Percentiles rank a stretch among this genome's conserved stretches.
Evolutionary conservation across 768 basidiomycete genomes (phyloP).

Genomic region (Hydnomerulius pinastri): DNA sequence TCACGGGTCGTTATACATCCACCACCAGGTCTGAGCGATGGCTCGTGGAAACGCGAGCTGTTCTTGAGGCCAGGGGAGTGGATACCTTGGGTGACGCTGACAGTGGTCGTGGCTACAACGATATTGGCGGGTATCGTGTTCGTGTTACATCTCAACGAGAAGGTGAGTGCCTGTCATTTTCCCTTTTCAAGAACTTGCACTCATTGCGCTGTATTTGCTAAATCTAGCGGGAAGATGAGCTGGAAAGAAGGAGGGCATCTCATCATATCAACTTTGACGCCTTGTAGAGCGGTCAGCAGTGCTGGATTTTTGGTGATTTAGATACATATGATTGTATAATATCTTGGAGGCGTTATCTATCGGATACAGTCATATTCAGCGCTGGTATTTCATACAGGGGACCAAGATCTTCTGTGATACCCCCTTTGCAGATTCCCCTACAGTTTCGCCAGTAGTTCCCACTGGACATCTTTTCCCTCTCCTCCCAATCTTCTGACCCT

Average conservation of each 20-base stretch:
- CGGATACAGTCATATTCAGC: not conserved
- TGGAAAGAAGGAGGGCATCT: slow-evolving; percentile 83
- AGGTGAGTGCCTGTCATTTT: slow-evolving; percentile 51
- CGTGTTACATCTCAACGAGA: slow-evolving; percentile 88
- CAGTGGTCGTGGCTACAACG: slow-evolving; percentile 71
- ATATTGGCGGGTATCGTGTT: slow-evolving; percentile 82
- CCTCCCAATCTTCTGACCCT: slow-evolving; percentile 53
- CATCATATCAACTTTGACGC: slow-evolving; percentile 99
- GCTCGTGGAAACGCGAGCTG: slow-evolving; percentile 80
- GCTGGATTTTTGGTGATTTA: slow-evolving; percentile 17
- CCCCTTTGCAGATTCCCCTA: slow-evolving; percentile 3
- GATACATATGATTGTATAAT: slow-evolving; percentile 13
- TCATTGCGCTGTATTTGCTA: slow-evolving; percentile 1
- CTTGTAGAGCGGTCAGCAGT: slow-evolving; percentile 44
- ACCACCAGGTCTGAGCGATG: slow-evolving; percentile 50
- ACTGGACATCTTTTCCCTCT: slow-evolving; percentile 50
- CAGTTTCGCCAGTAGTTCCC: slow-evolving; percentile 37
- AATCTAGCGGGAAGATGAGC: slow-evolving; percentile 85
- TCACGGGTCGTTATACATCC: slow-evolving; percentile 96
- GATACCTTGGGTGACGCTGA: slow-evolving; percentile 97
- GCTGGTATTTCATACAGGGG: no score
- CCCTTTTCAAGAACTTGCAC: slow-evolving; percentile 3
- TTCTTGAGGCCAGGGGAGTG: slow-evolving; percentile 94
- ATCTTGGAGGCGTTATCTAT: no score
- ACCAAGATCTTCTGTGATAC: not conserved